phyloP scores from a whole-genome alignment of 2,329 filamentous ascomycete species.

The Trichoderma oligosporum region DNA sequence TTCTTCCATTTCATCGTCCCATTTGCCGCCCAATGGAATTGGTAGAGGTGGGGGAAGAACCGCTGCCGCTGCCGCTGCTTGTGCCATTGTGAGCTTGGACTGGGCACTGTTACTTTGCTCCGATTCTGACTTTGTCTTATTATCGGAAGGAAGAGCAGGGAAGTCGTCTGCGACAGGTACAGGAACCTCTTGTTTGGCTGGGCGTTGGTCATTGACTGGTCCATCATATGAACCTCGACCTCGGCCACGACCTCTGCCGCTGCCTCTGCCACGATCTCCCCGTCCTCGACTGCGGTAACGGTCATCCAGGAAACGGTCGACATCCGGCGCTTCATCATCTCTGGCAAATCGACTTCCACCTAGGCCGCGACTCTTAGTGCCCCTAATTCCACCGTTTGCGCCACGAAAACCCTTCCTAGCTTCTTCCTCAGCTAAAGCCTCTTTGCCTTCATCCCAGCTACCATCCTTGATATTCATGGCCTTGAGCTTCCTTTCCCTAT shows the following conservation, averaged over 20 bases:
- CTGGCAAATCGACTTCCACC: constrained; percentile 42
- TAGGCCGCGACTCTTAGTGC: constrained; percentile 35
- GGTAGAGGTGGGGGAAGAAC: constrained; percentile 28
- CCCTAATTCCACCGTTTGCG: constrained; percentile 40
- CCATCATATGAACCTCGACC: constrained; percentile 30
- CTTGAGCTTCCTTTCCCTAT: constrained; percentile 58
- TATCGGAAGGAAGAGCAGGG: constrained; percentile 33
- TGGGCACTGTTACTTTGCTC: constrained; percentile 18
- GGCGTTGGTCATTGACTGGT: constrained; percentile 23
- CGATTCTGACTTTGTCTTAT: constrained; percentile 25
- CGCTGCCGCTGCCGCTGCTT: constrained; percentile 22
- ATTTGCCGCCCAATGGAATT: constrained; percentile 38
- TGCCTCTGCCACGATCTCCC: constrained; percentile 33
- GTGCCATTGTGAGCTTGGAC: constrained; percentile 32
- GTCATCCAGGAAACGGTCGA: constrained; percentile 38
- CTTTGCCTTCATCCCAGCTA: constrained; percentile 59
- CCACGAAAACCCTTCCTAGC: constrained; percentile 40
- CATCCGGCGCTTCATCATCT: constrained; percentile 34
- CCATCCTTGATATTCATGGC: constrained; percentile 53
- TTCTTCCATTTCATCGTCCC: constrained; percentile 58
- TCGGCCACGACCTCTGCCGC: constrained; percentile 35
- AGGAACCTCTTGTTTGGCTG: constrained; percentile 27
- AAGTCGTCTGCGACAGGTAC: constrained; percentile 35
- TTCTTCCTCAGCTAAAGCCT: constrained; percentile 41
- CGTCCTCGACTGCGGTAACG: constrained; percentile 32